phyloP scores from a whole-genome alignment of 2,329 filamentous ascomycete genomes.

The Teratosphaeria destructans region DNA sequence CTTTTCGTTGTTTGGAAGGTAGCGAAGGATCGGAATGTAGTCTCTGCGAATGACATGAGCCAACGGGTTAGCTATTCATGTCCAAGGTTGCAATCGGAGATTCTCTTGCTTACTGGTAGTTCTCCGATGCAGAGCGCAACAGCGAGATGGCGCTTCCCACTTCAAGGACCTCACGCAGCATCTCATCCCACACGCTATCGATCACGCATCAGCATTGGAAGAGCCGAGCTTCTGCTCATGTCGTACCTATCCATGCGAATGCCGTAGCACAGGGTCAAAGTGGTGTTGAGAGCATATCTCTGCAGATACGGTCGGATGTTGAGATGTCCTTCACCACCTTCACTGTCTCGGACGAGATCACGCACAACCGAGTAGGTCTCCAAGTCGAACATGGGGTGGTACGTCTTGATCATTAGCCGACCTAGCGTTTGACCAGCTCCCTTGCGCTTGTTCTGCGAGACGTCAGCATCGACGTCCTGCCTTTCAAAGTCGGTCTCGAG shows the following conservation, averaged over 20 bases:
- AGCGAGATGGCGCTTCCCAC: constrained; percentile 44
- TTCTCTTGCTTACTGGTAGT: constrained; percentile 21
- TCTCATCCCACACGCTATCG: constrained; percentile 37
- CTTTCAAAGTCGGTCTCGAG: background rate
- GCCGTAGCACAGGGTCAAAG: constrained; percentile 44
- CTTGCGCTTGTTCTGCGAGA: constrained; percentile 37
- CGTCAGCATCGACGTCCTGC: background rate
- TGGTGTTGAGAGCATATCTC: constrained; percentile 45
- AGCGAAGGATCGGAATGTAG: constrained; percentile 42
- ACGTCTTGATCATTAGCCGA: constrained; percentile 36
- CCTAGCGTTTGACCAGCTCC: constrained; percentile 40
- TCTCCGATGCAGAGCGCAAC: constrained; percentile 42
- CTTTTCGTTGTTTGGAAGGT: constrained; percentile 44
- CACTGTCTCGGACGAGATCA: constrained; percentile 37
- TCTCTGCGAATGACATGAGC: constrained; percentile 29
- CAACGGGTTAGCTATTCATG: background rate
- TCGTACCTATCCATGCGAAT: constrained; percentile 39
- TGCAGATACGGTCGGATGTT: constrained; percentile 43
- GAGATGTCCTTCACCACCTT: constrained; percentile 24
- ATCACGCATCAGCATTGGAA: background rate
- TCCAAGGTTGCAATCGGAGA: background rate
- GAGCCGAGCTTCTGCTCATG: background rate
- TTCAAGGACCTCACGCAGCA: constrained; percentile 43
- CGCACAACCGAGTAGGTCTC: constrained; percentile 42
- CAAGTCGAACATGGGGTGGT: constrained; percentile 45